Evolutionary conservation across 116 monocot genomes (phyloP).

Genomic region (Dioscorea cayenensis): DNA sequence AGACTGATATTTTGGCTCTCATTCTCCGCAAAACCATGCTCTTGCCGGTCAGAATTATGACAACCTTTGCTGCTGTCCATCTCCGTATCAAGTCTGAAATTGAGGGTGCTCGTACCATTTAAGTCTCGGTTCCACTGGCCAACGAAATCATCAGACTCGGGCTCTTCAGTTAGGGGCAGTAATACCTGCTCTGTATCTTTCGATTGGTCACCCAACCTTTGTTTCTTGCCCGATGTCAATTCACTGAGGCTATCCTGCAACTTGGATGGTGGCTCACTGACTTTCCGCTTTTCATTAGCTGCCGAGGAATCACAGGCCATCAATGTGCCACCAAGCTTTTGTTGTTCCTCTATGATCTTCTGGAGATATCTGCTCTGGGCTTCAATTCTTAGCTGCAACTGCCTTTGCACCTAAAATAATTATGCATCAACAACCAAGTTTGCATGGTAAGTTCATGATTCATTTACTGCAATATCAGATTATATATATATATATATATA

Average conservation of each 20-base stretch:
- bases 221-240: constrained; percentile 21
- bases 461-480: too few relatives aligned
- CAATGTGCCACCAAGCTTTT: constrained; percentile 26
- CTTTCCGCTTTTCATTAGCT: constrained; percentile 21
- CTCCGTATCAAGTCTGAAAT: background rate
- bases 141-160: background rate
- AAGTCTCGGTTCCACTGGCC: background rate
- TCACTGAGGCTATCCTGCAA: constrained; percentile 2
- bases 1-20: background rate
- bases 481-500: too few relatives aligned
- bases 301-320: background rate
- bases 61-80: background rate
- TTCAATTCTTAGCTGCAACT: constrained; percentile 58
- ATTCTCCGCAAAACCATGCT: background rate
- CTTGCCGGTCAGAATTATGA: background rate
- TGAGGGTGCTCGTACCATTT: background rate
- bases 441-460: too few relatives aligned
- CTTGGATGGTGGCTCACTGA: constrained; percentile 1
- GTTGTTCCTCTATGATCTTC: constrained; percentile 62
- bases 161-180: background rate
- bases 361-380: constrained; percentile 56
- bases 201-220: constrained; percentile 10
- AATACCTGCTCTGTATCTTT: background rate
- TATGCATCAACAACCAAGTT: background rate
- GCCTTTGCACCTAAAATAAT: constrained; percentile 43